Base-by-base conservation (phyloP, 1,284 basidiomycete species). In the Tilletia horrida region DNA sequence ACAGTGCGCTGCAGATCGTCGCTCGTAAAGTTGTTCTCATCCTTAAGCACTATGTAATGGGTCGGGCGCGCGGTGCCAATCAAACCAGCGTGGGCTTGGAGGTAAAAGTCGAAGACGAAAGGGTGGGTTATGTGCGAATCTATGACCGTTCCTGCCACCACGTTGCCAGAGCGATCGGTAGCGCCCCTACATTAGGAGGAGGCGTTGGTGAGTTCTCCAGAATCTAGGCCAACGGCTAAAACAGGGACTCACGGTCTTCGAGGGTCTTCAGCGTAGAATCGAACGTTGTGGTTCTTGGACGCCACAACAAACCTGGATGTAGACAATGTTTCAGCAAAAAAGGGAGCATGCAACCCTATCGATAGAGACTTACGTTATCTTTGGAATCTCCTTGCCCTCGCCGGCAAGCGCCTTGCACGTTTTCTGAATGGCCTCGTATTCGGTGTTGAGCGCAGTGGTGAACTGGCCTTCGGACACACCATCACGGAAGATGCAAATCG, bases 391-490 rank as follows among this genome's bases (percentile, higher is more conserved):
- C 47, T 71, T 75, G 73, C 76, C 77, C 64, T 65, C 65, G 4
- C 64, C 68, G 21, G 67, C 75, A 27, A 64, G 63, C 45, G 21
- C 23, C 27, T 35, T 18, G 25, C 43, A 64, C 16, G 50, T 80
- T 64, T 72, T 68, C 62, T 82, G 75, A 66, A 85, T 79, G 1
- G 82, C 81, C 7, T 74, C 63, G 13, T 83, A 75, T 71, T 85
- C 84, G 8, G 72, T 74, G 69, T 84, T 73, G 11, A 84, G 82
- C 64, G 83, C 84, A 31, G 81, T 74, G 16, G 79, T 75, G 69
- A 82, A 84, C 72, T 85, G 84, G 0, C 84, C 85, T 67, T 86
- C 84, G 14, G 81, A 83, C 0, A 85, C 84, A 63, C 84, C 85
- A 69, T 85, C 84, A 61, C 84, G 82, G 80, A 84, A 84, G 73